These are phyloP conservation scores for Globisporangium splendens DNA, from an alignment of 352 stramenopile species.

Conservation along the genomic window DNA sequence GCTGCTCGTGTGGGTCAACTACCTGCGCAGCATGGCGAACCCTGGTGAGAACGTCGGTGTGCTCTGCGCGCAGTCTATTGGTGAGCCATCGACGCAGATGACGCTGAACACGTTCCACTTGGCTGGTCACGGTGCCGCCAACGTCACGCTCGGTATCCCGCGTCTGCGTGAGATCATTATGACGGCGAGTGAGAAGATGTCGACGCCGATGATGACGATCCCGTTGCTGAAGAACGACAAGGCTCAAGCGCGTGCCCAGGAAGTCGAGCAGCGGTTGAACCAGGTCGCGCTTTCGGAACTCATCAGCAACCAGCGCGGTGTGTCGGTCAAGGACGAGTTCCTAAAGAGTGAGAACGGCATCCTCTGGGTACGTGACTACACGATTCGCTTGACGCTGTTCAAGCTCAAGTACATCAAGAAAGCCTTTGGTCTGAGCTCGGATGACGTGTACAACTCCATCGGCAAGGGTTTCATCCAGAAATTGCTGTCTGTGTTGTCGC, in stretches of 20 bases:
- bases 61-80: conserved; percentile 98
- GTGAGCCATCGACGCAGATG: conserved; percentile 99
- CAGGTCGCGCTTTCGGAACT: conserved; percentile 93
- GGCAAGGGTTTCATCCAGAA: conserved; percentile 89
- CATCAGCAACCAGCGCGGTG: conserved; percentile 88
- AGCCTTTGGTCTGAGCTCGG: conserved; percentile 93
- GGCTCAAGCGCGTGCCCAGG: conserved; percentile 43
- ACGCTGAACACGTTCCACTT: conserved; percentile 99
- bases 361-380: conserved; percentile 96
- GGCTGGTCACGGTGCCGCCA: conserved; percentile 97
- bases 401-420: conserved; percentile 92
- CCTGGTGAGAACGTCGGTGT: conserved; percentile 98
- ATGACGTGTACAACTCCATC: conserved; percentile 91
- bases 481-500: conserved; percentile 92
- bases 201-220: conserved; percentile 99
- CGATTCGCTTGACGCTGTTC: conserved; percentile 94
- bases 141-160: conserved; percentile 99
- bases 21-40: conserved; percentile 93
- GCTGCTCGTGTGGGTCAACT: conserved; percentile 97
- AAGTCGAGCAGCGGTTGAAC: conserved; percentile 89
- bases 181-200: conserved; percentile 97
- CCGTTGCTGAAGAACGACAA: conserved; percentile 76
- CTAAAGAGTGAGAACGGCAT: conserved; percentile 85
- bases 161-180: conserved; percentile 99
- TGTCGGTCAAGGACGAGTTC: conserved; percentile 92